Percentiles rank a stretch among this genome's conserved stretches.
Evolutionary conservation across 192 early-diverging fungal genomes (phyloP).

Genomic region (Podila clonocystis): DNA sequence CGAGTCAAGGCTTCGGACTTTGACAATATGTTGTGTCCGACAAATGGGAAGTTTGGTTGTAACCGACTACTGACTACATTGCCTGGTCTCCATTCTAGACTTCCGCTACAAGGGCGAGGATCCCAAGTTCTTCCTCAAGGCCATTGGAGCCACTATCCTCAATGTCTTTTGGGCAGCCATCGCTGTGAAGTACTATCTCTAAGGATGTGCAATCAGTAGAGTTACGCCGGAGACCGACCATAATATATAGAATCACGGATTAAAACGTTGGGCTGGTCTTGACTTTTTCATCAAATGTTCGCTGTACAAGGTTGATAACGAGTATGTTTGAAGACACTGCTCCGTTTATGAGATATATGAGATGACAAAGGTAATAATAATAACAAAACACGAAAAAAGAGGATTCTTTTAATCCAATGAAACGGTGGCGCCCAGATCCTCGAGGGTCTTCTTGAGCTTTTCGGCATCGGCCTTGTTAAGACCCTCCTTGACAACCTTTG

Average conservation of each 20-base stretch:
- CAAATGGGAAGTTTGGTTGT: not conserved
- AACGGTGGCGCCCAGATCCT: conserved; percentile 93
- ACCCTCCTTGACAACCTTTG: conserved; percentile 94
- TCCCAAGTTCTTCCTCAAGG: conserved; percentile 32
- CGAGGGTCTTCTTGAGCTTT: conserved; percentile 95
- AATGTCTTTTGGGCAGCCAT: conserved; percentile 34
- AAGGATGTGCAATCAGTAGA: not conserved
- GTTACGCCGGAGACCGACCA: not conserved
- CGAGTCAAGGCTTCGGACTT: not conserved
- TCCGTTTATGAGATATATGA: not conserved
- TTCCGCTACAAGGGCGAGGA: conserved; percentile 26
- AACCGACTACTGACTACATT: not conserved
- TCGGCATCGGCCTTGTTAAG: conserved; percentile 95
- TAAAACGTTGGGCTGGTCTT: no score
- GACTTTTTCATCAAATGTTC: no score
- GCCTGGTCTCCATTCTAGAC: conserved; percentile 1
- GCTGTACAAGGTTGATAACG: no score
- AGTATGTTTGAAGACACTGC: no score
- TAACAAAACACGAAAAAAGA: not conserved
- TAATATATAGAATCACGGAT: not conserved
- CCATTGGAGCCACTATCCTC: conserved; percentile 15
- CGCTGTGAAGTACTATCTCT: conserved; percentile 20
- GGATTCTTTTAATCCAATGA: conserved; percentile 81
- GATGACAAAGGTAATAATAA: not conserved
- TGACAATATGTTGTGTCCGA: not conserved